Evolutionary conservation across 2,329 filamentous ascomycete genomes (phyloP), one percentile per base, ranked within the genome.

Genomic region (Penicillium sp.): DNA sequence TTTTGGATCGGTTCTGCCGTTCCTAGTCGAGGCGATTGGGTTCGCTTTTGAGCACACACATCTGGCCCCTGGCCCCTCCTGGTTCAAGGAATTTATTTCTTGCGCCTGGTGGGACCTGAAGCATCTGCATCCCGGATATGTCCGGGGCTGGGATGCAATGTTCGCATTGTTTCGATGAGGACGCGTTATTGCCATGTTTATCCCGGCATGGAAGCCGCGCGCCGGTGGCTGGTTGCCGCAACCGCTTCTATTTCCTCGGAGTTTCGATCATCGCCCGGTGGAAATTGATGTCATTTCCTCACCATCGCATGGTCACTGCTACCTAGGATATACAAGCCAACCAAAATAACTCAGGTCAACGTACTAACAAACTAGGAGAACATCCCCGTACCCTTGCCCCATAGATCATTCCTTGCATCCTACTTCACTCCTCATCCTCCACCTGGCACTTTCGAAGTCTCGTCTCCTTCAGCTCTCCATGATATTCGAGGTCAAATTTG

Each of bases 381-480:
- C 12, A 15, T 11, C 20, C 51, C 25, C 38, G 15, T 22, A 11
- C 49, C 15, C 35, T 12, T 22, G n/a, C 47, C n/a, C 2, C n/a
- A 38, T 53, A 53, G 51, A 52, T 4, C 20, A 31, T 17, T 7
- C 20, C 2, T 22, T 39, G 20, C 15, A 4, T 15, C 11, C n/a
- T 11, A 28, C 22, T 4, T 10, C 38, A 17, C 22, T 41, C 4
- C 50, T 25, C 35, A 41, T 42, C 22, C 50, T 17, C 38, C 38
- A 31, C 20, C 51, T 53, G 76, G 77, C 77, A 77, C 70, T 67
- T 74, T 79, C 77, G 77, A 79, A 79, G 77, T 74, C 76, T 79
- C 71, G 73, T 78, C 51, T 53, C 65, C 64, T 67, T 77, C 75
- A 71, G 68, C 64, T 63, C 67, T 71, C 68, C 70, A 75, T 76